Conservation (phyloP, 768 basidiomycete genomes). For the Megacollybia marginata region DNA sequence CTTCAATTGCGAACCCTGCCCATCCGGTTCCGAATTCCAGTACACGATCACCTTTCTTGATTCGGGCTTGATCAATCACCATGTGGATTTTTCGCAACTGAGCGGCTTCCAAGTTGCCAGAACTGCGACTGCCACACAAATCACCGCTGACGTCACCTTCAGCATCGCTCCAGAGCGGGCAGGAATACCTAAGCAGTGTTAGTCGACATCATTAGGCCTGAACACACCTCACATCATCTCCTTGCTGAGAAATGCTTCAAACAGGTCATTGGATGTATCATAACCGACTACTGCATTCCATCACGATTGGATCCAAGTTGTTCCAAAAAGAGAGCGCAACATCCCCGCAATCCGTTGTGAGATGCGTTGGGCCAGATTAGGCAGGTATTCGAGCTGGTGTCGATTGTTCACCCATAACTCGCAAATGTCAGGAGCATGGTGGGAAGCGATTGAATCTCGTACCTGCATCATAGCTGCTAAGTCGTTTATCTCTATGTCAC, state of each 20-base stretch:
- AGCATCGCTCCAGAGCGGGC: constrained; percentile 38
- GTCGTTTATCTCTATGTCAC: no score
- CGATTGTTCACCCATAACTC: no score
- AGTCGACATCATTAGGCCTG: constrained; percentile 13
- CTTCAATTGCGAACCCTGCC: constrained; percentile 44
- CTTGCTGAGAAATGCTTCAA: not conserved
- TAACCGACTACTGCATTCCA: not conserved
- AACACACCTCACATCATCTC: not conserved
- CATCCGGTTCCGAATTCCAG: constrained; percentile 50
- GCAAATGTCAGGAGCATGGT: no score
- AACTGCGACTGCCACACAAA: not conserved
- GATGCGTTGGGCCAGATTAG: no score
- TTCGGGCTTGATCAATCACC: constrained; percentile 40
- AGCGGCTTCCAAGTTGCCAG: constrained; percentile 7
- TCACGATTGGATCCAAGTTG: no score
- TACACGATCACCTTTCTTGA: no score
- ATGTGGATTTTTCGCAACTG: constrained; percentile 6
- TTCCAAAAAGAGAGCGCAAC: no score
- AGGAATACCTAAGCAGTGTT: constrained; percentile 49
- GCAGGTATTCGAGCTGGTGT: no score
- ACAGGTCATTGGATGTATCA: not conserved
- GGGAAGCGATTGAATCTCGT: no score
- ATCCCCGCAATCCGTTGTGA: no score
- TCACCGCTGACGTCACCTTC: constrained; percentile 28
- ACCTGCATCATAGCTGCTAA: no score